Evolutionary conservation across 208 protist species (phyloP).

Genomic region (Endotrypanum monterogeii): DNA sequence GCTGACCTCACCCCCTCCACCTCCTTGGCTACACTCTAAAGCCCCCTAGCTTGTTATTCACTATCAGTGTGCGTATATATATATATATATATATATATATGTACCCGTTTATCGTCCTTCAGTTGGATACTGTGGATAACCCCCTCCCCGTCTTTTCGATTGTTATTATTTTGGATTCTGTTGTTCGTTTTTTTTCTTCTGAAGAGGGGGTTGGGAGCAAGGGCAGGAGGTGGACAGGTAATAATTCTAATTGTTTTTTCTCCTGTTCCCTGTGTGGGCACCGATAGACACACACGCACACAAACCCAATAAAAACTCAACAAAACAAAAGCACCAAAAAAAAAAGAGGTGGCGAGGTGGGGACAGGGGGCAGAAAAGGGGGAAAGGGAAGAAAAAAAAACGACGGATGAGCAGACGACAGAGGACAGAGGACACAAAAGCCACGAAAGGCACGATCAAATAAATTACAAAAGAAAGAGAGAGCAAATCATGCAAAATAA

Average conservation of each 20-base stretch:
- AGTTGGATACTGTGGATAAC: no score
- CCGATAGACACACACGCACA: no score
- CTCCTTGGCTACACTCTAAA: background rate
- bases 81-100: background rate
- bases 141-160: no score
- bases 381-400: background rate
- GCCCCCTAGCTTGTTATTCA: no score
- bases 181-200: no score
- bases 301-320: no score
- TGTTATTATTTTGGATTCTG: no score
- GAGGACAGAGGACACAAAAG: background rate
- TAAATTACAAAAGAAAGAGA: background rate
- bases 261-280: no score
- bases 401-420: background rate
- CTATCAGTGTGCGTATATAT: no score
- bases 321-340: background rate
- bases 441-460: background rate
- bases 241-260: no score
- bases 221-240: background rate
- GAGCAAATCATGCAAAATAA: background rate
- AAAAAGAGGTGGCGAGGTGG: no score
- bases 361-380: background rate
- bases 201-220: no score
- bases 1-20: background rate
- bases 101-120: background rate